Base-by-base conservation (phyloP, 2,329 filamentous ascomycete species). In the Penicillium paneum region DNA sequence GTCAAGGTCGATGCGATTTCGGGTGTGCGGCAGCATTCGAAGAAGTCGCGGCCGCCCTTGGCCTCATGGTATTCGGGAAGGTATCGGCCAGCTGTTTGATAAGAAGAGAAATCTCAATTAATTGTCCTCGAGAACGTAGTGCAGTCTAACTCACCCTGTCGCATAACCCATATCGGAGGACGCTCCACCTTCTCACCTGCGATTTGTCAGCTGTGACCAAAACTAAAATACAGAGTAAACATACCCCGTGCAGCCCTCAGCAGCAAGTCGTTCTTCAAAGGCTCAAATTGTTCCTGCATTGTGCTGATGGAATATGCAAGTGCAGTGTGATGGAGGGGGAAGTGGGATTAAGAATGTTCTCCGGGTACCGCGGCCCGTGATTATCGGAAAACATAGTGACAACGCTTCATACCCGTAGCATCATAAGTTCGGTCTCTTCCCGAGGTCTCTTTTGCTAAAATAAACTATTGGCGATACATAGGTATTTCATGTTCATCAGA, bases 141-240 rank as follows among this genome's bases (percentile, higher is more conserved):
- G 36, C 39, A 17, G 5, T 8, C 15, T 51, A 63, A 65, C 74
- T 74, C 80, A 93, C 91, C 91, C 85, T 99, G 94, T 76, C 94
- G 89, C 94, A 99, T 99, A 72, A 99, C 91, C 94, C 94, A 99
- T 80, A 95, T 90, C 54, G 94, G 94, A 58, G 94, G 89, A 61
- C 94, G 86, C 76, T 97, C 91, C 63, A 97, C 90, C 72, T 86
- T 86, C 77, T 97, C 83, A 73, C 93, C 92, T 95, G 68, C 50
- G 62, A 64, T 62, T 49, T 49, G 55, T 64, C 53, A 58, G 67
- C 62, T 64, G 54, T 38, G 34, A 47, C 42, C 21, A 41, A 40
- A 12, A 41, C 35, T 19, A 10, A 32, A 31, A 55, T 36, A 19
- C 15, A 8, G 12, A 41, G n/a, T 43, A 34, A 19, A 17, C 29